Evolutionary conservation across 495 filamentous ascomycete species (phyloP).

Genomic region (Penicillium egyptiacum): DNA sequence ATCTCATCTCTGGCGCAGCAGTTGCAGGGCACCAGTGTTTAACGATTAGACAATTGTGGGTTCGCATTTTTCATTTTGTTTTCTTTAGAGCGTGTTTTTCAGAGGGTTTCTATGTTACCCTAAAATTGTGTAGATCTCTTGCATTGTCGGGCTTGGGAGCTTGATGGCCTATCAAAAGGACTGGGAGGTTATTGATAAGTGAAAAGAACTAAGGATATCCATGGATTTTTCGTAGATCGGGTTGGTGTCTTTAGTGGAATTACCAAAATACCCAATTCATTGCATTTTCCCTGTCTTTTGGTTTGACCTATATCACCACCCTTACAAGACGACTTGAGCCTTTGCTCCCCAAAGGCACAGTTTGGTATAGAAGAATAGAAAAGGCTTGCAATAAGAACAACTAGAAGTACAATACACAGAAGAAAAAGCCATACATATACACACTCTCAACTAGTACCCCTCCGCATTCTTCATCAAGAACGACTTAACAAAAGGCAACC

Average conservation of each 20-base stretch:
- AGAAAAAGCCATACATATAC: conserved; percentile 8
- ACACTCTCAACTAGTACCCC: conserved; percentile 40
- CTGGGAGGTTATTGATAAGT: background rate
- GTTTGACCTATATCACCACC: background rate
- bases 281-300: conserved; percentile 5
- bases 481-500: conserved; percentile 73
- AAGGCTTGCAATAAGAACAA: conserved; percentile 12
- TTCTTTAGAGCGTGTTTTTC: conserved; percentile 15
- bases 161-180: conserved; percentile 10
- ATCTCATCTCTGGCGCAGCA: conserved; percentile 27
- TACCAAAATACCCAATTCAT: conserved; percentile 23
- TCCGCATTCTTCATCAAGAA: conserved; percentile 91
- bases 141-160: conserved; percentile 4
- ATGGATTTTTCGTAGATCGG: background rate
- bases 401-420: conserved; percentile 25
- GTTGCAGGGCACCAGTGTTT: conserved; percentile 25
- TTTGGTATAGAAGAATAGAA: background rate
- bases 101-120: conserved; percentile 10
- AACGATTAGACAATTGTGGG: conserved; percentile 13
- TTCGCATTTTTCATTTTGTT: conserved; percentile 55
- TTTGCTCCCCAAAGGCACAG: no score
- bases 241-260: conserved; percentile 1
- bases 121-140: conserved; percentile 17
- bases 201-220: background rate
- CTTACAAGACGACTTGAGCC: no score